Evolutionary conservation across 768 basidiomycete species (phyloP), one percentile per base, ranked within the genome.

Genomic region (Dendrothele bispora): DNA sequence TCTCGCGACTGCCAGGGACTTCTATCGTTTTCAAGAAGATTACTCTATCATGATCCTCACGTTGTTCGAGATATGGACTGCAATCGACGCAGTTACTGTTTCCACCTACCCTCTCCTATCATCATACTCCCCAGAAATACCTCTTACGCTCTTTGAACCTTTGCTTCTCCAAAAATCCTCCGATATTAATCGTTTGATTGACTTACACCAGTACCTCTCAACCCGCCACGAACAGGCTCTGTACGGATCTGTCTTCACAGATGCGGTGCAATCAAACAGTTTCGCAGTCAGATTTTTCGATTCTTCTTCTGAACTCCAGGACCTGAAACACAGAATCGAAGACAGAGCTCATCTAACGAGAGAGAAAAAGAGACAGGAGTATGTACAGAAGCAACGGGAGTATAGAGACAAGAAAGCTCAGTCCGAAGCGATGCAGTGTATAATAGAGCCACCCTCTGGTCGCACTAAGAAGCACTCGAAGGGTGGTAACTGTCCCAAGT

Each of bases 41-140:
- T 30, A 62, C 4, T 78, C 77, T 0, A 44, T 71, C 2, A 73
- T 80, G 67, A 51, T 80, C 34, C 55, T 81, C 38, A 72, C 72
- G 4, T 49, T 71, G 26, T 54, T 79, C 20, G 71, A 77, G 26
- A 62, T 80, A 15, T 80, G 79, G 79, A 61, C 74, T 1, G 73
- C 69, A 0, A 59, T 80, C 5, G 78, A 80, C 52, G 64, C 52
- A 21, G 26, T 72, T 12, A 64, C 58, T 2, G 56, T 70, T 17
- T 32, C 30, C 15, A 57, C 64, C 20, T 57, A 61, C 29, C 72
- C 78, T 2, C 61, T 79, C 8, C 57, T 81, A 5, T 35, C 34
- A 0, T 58, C 70, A 4, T 80, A 76, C 45, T 72, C 75, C 10
- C 77, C 79, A 0, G 77, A 75, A 48, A 57, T 81, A 1, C 65